phyloP scores from a whole-genome alignment of 805 yeast genomes.

The Barnettozyma californica region DNA sequence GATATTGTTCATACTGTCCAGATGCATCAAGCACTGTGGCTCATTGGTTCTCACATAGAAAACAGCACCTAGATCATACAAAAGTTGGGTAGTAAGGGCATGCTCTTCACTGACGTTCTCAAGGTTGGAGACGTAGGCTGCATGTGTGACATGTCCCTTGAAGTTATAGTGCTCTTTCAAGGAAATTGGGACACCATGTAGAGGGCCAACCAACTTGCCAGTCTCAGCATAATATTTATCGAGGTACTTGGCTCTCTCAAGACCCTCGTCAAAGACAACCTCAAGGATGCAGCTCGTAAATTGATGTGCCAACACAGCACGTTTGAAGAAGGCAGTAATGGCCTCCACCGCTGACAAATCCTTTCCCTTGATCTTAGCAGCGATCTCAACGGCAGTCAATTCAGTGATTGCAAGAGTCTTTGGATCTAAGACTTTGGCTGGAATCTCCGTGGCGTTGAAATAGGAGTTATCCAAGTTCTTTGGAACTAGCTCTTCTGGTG shows the following conservation, averaged over 20 bases:
- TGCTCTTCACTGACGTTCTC: conserved; percentile 43
- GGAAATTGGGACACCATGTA: conserved; percentile 67
- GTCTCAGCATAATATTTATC: conserved; percentile 46
- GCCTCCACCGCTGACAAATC: conserved; percentile 20
- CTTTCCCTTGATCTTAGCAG: conserved; percentile 12
- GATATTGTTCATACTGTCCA: conserved; percentile 56
- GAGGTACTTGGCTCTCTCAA: conserved; percentile 47
- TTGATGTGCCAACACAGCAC: conserved; percentile 60
- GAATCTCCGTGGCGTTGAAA: conserved; percentile 21
- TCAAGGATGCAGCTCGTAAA: conserved; percentile 57
- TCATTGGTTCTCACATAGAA: conserved; percentile 61
- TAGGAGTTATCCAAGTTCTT: conserved; percentile 16
- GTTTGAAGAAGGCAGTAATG: conserved; percentile 27
- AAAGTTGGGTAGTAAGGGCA: conserved; percentile 41
- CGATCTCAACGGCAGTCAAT: conserved; percentile 19
- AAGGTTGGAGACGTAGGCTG: conserved; percentile 50
- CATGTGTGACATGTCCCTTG: conserved; percentile 51
- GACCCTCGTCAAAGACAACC: conserved; percentile 60
- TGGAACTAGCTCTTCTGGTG: conserved; percentile 19
- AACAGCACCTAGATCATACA: conserved; percentile 38
- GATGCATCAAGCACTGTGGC: conserved; percentile 68
- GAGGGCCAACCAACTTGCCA: conserved; percentile 56
- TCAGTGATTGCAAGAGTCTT: conserved; percentile 19
- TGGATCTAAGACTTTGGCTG: conserved; percentile 16
- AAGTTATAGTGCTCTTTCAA: conserved; percentile 60